Evolutionary conservation across 1,284 basidiomycete species (phyloP).

Genomic region (Chiua sp.): DNA sequence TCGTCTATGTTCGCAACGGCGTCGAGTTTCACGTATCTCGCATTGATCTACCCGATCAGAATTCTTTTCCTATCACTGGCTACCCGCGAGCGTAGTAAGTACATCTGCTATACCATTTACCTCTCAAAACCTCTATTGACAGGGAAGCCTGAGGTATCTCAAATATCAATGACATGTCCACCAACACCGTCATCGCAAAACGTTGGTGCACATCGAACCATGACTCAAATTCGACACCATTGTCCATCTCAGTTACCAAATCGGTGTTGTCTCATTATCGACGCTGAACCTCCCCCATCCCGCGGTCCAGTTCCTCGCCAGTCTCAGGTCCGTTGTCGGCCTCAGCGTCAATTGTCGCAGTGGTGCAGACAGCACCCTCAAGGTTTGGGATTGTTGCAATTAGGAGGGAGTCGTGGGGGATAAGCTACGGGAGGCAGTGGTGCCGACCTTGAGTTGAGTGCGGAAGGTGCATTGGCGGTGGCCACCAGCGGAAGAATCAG

Average conservation of each 20-base stretch:
- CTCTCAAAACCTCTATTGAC: background rate
- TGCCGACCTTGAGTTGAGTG: slow-evolving; percentile 77
- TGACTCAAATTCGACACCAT: slow-evolving; percentile 95
- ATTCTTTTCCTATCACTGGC: slow-evolving; percentile 96
- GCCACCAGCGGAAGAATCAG: slow-evolving; percentile 84
- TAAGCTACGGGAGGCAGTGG: slow-evolving; percentile 75
- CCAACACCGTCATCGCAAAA: slow-evolving; percentile 86
- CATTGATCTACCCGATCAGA: slow-evolving; percentile 90
- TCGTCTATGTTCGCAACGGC: too few relatives aligned
- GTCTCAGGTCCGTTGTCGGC: slow-evolving; percentile 86
- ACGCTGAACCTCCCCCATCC: slow-evolving; percentile 94
- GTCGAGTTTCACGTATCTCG: too few relatives aligned
- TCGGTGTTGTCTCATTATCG: slow-evolving; percentile 93
- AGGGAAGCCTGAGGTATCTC: slow-evolving; percentile 90
- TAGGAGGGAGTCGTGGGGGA: slow-evolving; percentile 88
- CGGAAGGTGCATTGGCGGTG: slow-evolving; percentile 84
- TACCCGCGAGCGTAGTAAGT: slow-evolving; percentile 84
- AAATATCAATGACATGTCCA: slow-evolving; percentile 99
- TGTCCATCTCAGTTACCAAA: slow-evolving; percentile 92
- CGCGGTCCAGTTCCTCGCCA: slow-evolving; percentile 91
- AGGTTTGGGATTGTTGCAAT: slow-evolving; percentile 95
- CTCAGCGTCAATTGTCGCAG: slow-evolving; percentile 85
- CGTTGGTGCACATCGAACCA: slow-evolving; percentile 88
- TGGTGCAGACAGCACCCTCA: slow-evolving; percentile 89
- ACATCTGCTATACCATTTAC: background rate